Conservation (phyloP, 768 basidiomycete species). For the Kwoniella dendrophila region DNA sequence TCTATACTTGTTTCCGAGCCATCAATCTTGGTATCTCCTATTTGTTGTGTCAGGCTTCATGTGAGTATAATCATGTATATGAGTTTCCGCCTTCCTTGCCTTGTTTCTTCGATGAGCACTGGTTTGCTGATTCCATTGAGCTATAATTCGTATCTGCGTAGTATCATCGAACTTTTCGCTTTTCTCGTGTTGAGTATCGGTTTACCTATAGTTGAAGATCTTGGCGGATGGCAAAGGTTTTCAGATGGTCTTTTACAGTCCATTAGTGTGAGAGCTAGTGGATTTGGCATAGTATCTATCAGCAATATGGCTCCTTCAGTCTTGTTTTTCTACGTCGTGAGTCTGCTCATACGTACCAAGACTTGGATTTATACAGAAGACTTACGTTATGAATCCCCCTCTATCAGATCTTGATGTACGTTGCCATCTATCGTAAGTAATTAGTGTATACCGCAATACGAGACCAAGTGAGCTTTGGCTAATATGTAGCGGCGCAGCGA, state of each 20-base stretch:
- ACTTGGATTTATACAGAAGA: not conserved
- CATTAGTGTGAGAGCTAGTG: constrained; percentile 44
- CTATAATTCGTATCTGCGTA: too few relatives aligned
- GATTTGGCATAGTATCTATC: constrained; percentile 46
- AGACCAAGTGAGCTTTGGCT: not conserved
- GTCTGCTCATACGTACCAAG: not conserved
- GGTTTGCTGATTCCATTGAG: too few relatives aligned
- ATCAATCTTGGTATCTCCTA: constrained; percentile 53
- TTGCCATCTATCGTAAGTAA: constrained; percentile 46
- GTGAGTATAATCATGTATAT: too few relatives aligned
- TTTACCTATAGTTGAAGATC: constrained; percentile 26
- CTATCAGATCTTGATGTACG: constrained; percentile 49
- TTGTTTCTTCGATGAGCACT: too few relatives aligned
- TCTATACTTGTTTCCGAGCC: constrained; percentile 51
- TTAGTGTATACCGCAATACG: not conserved
- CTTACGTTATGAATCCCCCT: not conserved
- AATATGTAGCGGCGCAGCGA: constrained; percentile 15
- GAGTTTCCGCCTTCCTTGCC: constrained; percentile 8
- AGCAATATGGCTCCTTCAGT: constrained; percentile 41
- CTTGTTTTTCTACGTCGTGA: constrained; percentile 42
- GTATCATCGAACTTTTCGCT: constrained; percentile 38
- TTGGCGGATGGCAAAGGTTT: constrained; percentile 37
- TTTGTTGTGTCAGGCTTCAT: constrained; percentile 36
- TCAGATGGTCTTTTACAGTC: constrained; percentile 47
- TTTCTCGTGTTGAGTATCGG: constrained; percentile 49